These are phyloP conservation scores for Podospora conica DNA, from an alignment of 495 filamentous ascomycete genomes.

Conservation along the genomic window DNA sequence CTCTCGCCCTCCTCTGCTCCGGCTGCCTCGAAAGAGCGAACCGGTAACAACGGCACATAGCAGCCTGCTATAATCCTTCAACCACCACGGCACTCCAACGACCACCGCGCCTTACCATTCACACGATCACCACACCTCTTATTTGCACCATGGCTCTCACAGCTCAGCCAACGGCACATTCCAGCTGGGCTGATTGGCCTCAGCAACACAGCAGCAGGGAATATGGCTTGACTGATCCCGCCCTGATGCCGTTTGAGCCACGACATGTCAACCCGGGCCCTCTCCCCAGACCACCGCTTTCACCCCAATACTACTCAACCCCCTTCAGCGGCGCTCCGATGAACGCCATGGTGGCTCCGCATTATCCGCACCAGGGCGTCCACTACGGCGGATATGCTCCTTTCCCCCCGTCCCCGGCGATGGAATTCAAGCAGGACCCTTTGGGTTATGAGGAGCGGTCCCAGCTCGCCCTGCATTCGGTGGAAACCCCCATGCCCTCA, in stretches of 20 bases:
- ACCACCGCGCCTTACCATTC: constrained; percentile 7
- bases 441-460: constrained; percentile 30
- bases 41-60: not conserved
- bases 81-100: not conserved
- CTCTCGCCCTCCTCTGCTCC: not conserved
- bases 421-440: constrained; percentile 27
- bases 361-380: constrained; percentile 26
- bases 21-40: not conserved
- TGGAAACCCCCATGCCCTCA: not conserved
- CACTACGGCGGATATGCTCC: constrained; percentile 29
- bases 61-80: not conserved
- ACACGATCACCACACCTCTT: constrained; percentile 7
- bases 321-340: constrained; percentile 32
- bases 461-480: constrained; percentile 4
- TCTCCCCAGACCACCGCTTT: constrained; percentile 25
- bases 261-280: constrained; percentile 22
- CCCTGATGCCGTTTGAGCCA: constrained; percentile 33
- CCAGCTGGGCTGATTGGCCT: constrained; percentile 40
- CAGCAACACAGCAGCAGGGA: constrained; percentile 29
- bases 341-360: constrained; percentile 29
- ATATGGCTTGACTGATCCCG: constrained; percentile 34
- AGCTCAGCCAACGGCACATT: constrained; percentile 24
- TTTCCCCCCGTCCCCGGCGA: constrained; percentile 29
- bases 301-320: constrained; percentile 31
- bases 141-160: constrained; percentile 37